Conservation (phyloP, 371 early-diverging fungal genomes). For the Mortierella sp. region DNA sequence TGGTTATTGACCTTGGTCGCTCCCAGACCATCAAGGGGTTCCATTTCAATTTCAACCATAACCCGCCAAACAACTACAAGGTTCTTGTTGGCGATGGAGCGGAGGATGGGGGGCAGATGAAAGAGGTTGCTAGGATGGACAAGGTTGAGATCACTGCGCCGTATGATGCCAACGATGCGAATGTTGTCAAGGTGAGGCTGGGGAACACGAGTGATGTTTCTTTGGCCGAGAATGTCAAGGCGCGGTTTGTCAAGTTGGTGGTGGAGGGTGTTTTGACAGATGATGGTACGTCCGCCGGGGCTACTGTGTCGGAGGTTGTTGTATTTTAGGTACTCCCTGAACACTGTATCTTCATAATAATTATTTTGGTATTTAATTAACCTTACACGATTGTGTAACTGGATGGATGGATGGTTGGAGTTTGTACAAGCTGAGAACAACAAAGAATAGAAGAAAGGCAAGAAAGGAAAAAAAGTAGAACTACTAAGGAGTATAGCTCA, state of each 20-base stretch:
- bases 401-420: too few species aligned
- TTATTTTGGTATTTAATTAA: too few species aligned
- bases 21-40: conserved; percentile 34
- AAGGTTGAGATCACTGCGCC: conserved; percentile 49
- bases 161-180: conserved; percentile 28
- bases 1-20: conserved; percentile 39
- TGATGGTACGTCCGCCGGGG: conserved; percentile 28
- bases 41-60: conserved; percentile 52
- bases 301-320: conserved; percentile 42
- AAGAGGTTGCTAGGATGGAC: conserved; percentile 40
- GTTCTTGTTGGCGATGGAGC: conserved; percentile 27
- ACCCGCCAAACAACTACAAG: conserved; percentile 33
- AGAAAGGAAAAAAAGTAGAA: background rate
- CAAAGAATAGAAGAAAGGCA: background rate
- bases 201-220: conserved; percentile 47
- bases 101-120: conserved; percentile 31
- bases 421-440: background rate
- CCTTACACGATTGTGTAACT: background rate
- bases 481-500: conserved; percentile 31
- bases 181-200: conserved; percentile 25
- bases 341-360: too few species aligned
- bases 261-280: conserved; percentile 40
- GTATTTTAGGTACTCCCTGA: conserved; percentile 12
- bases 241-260: conserved; percentile 36
- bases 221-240: conserved; percentile 21